These are phyloP conservation scores for Cystobasidium sp. DNA, from an alignment of 1,284 basidiomycete genomes.

Conservation along the genomic window DNA sequence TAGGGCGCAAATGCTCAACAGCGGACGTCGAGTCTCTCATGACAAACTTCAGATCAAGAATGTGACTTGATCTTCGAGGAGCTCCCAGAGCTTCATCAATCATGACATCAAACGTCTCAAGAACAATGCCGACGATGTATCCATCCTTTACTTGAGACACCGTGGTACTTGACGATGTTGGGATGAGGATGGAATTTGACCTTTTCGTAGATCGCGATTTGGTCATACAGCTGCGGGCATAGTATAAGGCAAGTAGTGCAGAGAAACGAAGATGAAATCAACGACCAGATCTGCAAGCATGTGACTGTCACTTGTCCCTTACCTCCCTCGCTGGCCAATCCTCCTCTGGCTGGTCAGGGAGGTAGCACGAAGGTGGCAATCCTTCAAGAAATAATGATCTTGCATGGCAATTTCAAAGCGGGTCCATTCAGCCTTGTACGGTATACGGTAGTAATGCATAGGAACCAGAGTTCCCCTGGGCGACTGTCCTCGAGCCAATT, in stretches of 20 bases:
- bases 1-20: not conserved
- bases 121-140: not conserved
- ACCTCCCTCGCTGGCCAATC: too few relatives aligned
- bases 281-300: too few relatives aligned
- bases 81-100: not conserved
- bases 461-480: too few relatives aligned
- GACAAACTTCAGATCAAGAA: not conserved
- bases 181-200: not conserved
- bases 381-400: too few relatives aligned
- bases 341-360: too few relatives aligned
- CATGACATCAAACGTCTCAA: not conserved
- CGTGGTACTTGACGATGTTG: not conserved
- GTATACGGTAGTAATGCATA: too few relatives aligned
- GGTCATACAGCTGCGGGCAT: not conserved
- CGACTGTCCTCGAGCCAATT: slow-evolving; percentile 79
- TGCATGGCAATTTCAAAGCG: too few relatives aligned
- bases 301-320: too few relatives aligned
- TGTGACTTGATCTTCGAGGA: not conserved
- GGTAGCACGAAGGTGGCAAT: too few relatives aligned
- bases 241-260: too few relatives aligned
- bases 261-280: too few relatives aligned
- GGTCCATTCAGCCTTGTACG: too few relatives aligned
- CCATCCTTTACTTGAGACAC: not conserved
- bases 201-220: not conserved
- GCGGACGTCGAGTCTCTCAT: not conserved